Conservation (phyloP, 129 eudicot genomes). For the Flaveria trinervia region DNA sequence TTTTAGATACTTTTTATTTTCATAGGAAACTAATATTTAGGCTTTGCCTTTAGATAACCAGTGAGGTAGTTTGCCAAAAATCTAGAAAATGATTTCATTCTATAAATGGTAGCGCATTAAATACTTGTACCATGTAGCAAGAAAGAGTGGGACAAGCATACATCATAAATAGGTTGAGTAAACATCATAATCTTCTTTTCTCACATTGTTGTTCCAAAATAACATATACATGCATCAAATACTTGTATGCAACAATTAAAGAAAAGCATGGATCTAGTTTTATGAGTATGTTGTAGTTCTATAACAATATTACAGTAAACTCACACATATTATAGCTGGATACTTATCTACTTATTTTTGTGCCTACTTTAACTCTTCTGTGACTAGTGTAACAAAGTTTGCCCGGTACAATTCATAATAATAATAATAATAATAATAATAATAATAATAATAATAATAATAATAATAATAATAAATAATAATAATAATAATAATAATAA, state of each 20-base stretch:
- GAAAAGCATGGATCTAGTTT: not conserved
- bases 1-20: not conserved
- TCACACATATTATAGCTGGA: no score
- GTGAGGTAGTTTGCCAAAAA: conserved; percentile 35
- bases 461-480: not conserved
- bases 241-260: conserved; percentile 13
- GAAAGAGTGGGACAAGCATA: conserved; percentile 29
- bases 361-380: not conserved
- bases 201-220: not conserved
- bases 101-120: conserved; percentile 36
- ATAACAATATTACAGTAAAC: not conserved
- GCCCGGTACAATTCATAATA: not conserved
- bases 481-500: not conserved
- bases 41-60: conserved; percentile 37
- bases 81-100: conserved; percentile 46
- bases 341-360: not conserved
- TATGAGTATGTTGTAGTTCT: not conserved
- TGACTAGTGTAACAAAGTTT: not conserved
- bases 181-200: conserved; percentile 22
- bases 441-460: no score
- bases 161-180: conserved; percentile 27
- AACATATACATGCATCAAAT: conserved; percentile 9
- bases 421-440: no score
- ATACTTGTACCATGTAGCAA: conserved; percentile 31
- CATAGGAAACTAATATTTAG: conserved; percentile 29